phyloP scores from a whole-genome alignment of 2,329 filamentous ascomycete genomes.

The Nemania abortiva region DNA sequence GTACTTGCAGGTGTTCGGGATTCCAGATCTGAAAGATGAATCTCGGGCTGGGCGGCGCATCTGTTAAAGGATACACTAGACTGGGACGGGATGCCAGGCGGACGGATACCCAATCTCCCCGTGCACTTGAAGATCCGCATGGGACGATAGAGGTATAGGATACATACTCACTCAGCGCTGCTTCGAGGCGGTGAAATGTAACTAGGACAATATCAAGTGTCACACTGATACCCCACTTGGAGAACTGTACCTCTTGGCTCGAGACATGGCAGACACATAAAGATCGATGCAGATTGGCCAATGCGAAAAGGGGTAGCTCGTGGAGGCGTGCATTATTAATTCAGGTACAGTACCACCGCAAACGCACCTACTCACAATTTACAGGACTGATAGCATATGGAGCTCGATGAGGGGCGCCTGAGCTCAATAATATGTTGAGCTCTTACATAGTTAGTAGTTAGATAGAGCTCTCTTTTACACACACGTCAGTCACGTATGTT shows the following conservation, averaged over 20 bases:
- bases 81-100: slow-evolving; percentile 28
- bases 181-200: not conserved
- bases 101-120: slow-evolving; percentile 28
- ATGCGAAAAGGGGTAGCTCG: slow-evolving; percentile 35
- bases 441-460: no score
- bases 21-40: not conserved
- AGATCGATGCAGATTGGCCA: slow-evolving; percentile 29
- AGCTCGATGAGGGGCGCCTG: not conserved
- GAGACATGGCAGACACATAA: not conserved
- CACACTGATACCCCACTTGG: slow-evolving; percentile 17
- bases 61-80: not conserved
- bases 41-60: slow-evolving; percentile 10
- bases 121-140: slow-evolving; percentile 3
- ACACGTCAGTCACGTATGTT: not conserved
- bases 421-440: not conserved
- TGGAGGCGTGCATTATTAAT: not conserved
- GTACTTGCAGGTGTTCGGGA: not conserved
- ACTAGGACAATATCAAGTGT: not conserved
- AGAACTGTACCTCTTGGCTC: slow-evolving; percentile 7
- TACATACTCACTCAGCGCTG: not conserved
- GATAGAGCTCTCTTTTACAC: not conserved
- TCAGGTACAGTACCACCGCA: slow-evolving; percentile 3
- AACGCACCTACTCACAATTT: not conserved
- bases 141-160: not conserved
- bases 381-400: not conserved